Evolutionary conservation across 495 filamentous ascomycete genomes (phyloP), one percentile per base, ranked within the genome.

Genomic region (Penicillium alfredii): DNA sequence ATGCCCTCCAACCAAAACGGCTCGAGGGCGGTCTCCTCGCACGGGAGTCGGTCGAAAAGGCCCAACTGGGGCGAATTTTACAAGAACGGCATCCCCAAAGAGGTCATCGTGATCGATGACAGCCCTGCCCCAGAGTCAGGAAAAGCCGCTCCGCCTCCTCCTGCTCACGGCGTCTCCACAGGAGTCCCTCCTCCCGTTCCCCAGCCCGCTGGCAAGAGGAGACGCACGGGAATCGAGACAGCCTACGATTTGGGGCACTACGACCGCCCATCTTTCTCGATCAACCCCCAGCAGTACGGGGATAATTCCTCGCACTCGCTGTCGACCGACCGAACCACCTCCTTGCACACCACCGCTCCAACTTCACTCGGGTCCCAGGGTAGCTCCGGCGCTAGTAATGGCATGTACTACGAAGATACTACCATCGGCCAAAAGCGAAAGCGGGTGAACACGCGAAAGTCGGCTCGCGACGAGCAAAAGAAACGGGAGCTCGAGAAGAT

Each of bases 71-170:
- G 76, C 20, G 76, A 80, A 41, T 97, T 94, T 56, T 97, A 94
- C 61, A 86, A 84, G 57, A 93, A 95, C 63, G 90, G 90, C 12
- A 61, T 90, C 10, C 90, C 90, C 9, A 84, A 89, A 55, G 89
- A 95, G 62, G 76, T 97, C 56, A 95, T 97, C 55, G 81, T 95
- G 42, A 97, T 97, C 57, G 85, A 94, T 50, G 90, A 95, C 63
- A 80, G 84, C n/a, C 78, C 82, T 25, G 82, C 82, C 38, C 77
- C 82, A 19, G 76, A 67, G 61, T 74, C 45, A 49, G 69, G 58
- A 35, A 60, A 61, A 27, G 52, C 53, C 13, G 44, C 51, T 18
- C 40, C 53, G 16, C 51, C 51, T 32, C 56, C 55, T 42, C 44
- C 53, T 19, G 47, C 47, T 26, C 35, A 42, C 24, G 33, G 33